Base-by-base conservation (phyloP, 768 basidiomycete species). In the Rhizopogon roseolus region DNA sequence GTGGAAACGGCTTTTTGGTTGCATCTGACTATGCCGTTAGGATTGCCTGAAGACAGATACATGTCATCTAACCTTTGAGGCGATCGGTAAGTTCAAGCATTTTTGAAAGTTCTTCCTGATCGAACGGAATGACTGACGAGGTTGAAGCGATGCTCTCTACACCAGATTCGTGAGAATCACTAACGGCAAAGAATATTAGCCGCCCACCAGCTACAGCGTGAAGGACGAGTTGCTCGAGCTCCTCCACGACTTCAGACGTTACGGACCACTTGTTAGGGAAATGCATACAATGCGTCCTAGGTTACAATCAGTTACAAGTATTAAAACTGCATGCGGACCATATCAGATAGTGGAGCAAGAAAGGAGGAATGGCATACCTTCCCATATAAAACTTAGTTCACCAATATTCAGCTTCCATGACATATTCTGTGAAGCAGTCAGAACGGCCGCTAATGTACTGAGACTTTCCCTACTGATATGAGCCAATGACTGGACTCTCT, bases 71-170 rank as follows among this genome's bases (percentile, higher is more conserved):
- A 76, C 76, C 63, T 62, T 69, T 66, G 14, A 78, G 25, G 36
- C 38, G 27, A 39, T 27, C 68, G 1, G 64, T 60, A 7, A 76
- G 57, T 1, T 55, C 41, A 27, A 76, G 61, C 56, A 77, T 70
- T 45, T 66, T 67, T 37, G 71, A 52, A 3, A 80, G 66, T 29
- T 73, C 70, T 6, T 67, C 65, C 2, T 66, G 39, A 36, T 58
- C 64, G 49, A 70, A 75, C 6, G 74, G 71, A 1, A 68, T 61
- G 0, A 73, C 75, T 1, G 75, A 75, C 28, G 64, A 69, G 0
- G 57, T 41, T 0, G 76, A 76, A 2, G 71, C 68, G 42, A 74
- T 65, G 7, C 58, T 52, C 61, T 78, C 77, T 79, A 45, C 14
- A 43, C 14, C 25, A 27, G 8, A 27, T 6, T 43, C 27, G 7